Conservation (phyloP, 2,329 filamentous ascomycete genomes). For the Fusarium sp. region DNA sequence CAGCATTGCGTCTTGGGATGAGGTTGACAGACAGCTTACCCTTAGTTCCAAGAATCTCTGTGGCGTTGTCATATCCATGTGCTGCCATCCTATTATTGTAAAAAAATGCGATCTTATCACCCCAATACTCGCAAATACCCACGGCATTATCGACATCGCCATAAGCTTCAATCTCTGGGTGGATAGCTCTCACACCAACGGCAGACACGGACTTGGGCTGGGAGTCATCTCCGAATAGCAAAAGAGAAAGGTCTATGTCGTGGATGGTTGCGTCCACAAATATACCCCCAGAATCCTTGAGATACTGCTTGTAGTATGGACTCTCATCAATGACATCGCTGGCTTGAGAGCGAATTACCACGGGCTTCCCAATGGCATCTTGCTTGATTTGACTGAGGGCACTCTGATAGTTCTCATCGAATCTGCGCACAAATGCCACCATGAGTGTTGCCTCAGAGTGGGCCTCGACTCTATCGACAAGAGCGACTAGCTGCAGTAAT, state of each 20-base stretch:
- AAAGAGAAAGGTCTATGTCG: slow-evolving; percentile 5
- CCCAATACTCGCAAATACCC: slow-evolving; percentile 57
- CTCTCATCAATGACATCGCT: not conserved
- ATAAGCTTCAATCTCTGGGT: not conserved
- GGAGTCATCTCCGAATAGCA: slow-evolving; percentile 1
- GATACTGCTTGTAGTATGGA: slow-evolving; percentile 2
- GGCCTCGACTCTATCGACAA: not conserved
- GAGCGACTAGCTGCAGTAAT: not conserved
- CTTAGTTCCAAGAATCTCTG: slow-evolving; percentile 55
- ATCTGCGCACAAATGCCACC: slow-evolving; percentile 13
- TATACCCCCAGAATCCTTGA: slow-evolving; percentile 6
- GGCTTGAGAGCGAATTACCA: slow-evolving; percentile 5
- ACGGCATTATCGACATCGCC: slow-evolving; percentile 57
- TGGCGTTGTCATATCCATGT: slow-evolving; percentile 56
- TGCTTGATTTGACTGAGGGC: not conserved
- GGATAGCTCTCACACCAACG: slow-evolving; percentile 3
- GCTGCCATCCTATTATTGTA: slow-evolving; percentile 56
- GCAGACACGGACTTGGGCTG: slow-evolving; percentile 4
- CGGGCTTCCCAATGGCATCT: slow-evolving; percentile 2
- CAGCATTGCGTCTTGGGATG: slow-evolving; percentile 40
- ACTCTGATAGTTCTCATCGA: slow-evolving; percentile 7
- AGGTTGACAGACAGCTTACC: slow-evolving; percentile 52
- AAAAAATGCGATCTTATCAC: slow-evolving; percentile 57
- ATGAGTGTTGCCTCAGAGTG: not conserved
- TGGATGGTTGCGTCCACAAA: slow-evolving; percentile 6